Percentiles rank a stretch among this genome's conserved stretches.
phyloP scores from a whole-genome alignment of 1,284 basidiomycete species.

The Tilletiaria anomala region DNA sequence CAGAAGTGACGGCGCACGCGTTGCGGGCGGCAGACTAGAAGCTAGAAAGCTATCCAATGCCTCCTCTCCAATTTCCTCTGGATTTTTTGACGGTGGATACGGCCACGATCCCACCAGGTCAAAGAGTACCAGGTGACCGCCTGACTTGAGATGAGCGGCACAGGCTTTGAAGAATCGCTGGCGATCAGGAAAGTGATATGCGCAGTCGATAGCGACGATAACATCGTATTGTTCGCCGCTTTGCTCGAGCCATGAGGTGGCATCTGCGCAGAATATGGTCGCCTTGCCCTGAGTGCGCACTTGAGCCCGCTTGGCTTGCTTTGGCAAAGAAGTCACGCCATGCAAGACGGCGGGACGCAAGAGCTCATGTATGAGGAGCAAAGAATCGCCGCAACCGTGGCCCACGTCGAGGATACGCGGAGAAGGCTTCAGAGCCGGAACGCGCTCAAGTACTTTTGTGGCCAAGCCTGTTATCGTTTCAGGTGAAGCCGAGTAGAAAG shows the following conservation, averaged over 20 bases:
- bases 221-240: conserved; percentile 12
- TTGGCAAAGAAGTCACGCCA: conserved; percentile 24
- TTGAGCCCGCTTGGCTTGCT: conserved; percentile 15
- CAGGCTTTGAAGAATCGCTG: conserved; percentile 17
- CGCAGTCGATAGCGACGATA: conserved; percentile 35
- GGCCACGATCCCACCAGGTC: conserved; percentile 26
- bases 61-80: too few species aligned
- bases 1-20: conserved; percentile 6
- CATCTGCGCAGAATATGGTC: background rate
- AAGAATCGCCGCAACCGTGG: conserved; percentile 31
- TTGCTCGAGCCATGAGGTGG: background rate
- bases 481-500: too few species aligned
- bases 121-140: conserved; percentile 23
- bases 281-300: conserved; percentile 1
- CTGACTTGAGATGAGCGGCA: conserved; percentile 9
- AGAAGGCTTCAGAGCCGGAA: too few species aligned
- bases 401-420: conserved; percentile 28
- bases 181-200: conserved; percentile 29
- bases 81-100: conserved; percentile 8
- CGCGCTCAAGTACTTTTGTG: too few species aligned
- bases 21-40: too few species aligned
- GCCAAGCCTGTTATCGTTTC: too few species aligned
- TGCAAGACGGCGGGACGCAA: conserved; percentile 15
- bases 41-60: too few species aligned
- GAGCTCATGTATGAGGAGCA: conserved; percentile 14